Base-by-base conservation (phyloP, 73 alveolate species). In the Paramecium caudatum region DNA sequence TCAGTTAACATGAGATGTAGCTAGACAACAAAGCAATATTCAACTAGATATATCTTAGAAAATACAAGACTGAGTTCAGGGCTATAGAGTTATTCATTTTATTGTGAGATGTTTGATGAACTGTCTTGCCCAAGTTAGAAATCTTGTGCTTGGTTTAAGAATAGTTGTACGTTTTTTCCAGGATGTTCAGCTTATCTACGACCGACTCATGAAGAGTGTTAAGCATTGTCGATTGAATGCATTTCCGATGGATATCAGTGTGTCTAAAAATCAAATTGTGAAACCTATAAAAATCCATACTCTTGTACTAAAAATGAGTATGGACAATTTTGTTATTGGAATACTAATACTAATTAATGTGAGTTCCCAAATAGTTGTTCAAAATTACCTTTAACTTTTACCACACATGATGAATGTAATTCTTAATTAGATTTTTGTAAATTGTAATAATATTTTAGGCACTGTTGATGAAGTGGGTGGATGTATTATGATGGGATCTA, bases 401-500 rank as follows among this genome's bases (percentile, higher is more conserved):
- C 25, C 15, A 10, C 61, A 4, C 55, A 68, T 68, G 9, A 4
- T 9, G 19, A 32, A n/a, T 68, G 84, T 68, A 68, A 49, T 12
- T 6, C 47, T 4, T 34, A 68, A 49, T 32, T 68, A 25, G 19
- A 17, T 34, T 32, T 17, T 68, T 68, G 84, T 68, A 68, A 47
- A 4, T 32, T 37, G 32, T 17, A 68, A 33, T n/a, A n/a, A n/a
- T n/a, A n/a, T n/a, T n/a, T n/a, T n/a, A n/a, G n/a, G n/a, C n/a
- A n/a, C n/a, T n/a, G n/a, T n/a, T n/a, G n/a, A n/a, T n/a, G 84
- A 68, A 2, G 84, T 47, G 2, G 84, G 84, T 68, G 84, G 84
- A 68, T 68, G 84, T 37, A 43, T 25, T 25, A 30, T 16, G 8
- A 68, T 47, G 25, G 84, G 84, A 32, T 34, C 17, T 2, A 34